phyloP scores from a whole-genome alignment of 1,139 yeast genomes.

The Sugiyamaella novakii region DNA sequence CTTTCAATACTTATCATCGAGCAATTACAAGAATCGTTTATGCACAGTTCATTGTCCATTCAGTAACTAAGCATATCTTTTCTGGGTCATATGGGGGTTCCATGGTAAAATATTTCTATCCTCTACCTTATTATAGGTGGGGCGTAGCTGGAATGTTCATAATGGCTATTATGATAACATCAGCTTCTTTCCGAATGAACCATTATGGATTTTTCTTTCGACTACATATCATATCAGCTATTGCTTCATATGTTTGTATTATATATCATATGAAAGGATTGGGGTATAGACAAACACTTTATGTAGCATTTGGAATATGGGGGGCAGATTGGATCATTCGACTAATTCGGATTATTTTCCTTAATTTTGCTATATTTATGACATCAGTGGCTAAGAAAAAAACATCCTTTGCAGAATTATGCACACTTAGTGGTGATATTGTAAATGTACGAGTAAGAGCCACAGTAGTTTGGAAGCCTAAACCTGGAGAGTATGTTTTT shows the following conservation, averaged over 20 bases:
- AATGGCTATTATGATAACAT: conserved; percentile 51
- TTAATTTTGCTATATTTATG: conserved; percentile 45
- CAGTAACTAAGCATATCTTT: conserved; percentile 44
- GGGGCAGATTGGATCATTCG: conserved; percentile 48
- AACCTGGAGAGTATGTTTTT: conserved; percentile 68
- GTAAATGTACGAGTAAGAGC: conserved; percentile 38
- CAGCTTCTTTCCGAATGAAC: conserved; percentile 53
- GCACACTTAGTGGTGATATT: conserved; percentile 38
- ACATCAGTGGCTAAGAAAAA: conserved; percentile 38
- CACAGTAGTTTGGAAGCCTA: conserved; percentile 46
- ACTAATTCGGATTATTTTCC: conserved; percentile 42
- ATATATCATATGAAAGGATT: conserved; percentile 53
- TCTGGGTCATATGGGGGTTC: conserved; percentile 41
- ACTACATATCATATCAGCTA: conserved; percentile 48
- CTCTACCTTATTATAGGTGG: conserved; percentile 46
- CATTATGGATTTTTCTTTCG: conserved; percentile 53
- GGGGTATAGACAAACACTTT: conserved; percentile 52
- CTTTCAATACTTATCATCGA: conserved; percentile 60
- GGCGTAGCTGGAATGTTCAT: conserved; percentile 60
- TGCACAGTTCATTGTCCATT: conserved; percentile 48
- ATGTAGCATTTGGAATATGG: conserved; percentile 48
- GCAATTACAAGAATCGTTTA: conserved; percentile 59
- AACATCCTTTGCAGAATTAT: conserved; percentile 45
- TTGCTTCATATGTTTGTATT: conserved; percentile 50
- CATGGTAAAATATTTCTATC: conserved; percentile 40